Base-by-base conservation (phyloP, 352 stramenopile genomes). In the Globisporangium paroecandrum region DNA sequence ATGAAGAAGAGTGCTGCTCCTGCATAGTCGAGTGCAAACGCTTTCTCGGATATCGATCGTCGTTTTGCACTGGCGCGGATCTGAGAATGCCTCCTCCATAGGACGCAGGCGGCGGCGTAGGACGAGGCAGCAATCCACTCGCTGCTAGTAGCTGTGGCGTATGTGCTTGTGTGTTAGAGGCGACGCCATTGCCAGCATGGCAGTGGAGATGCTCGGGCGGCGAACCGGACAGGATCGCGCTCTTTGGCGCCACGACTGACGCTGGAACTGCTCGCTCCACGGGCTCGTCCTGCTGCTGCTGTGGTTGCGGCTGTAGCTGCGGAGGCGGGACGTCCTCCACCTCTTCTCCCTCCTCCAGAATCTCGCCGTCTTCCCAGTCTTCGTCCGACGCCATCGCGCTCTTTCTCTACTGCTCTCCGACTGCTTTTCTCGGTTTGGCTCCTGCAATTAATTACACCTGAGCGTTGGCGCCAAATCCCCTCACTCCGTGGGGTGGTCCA, bases 321-420 rank as follows among this genome's bases (percentile, higher is more conserved):
- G 29, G 29, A 32, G 54, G 32, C 8, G 68, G 5, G 2, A 47
- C 13, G 29, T 63, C 58, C 63, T 76, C 63, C 20, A 66, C 58
- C 64, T 87, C 81, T 56, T 89, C 75, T 62, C 80, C 82, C 65
- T 89, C 83, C 69, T 92, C 82, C 22, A 89, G 68, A 63, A 92
- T 88, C 73, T 92, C 83, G 62, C 83, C 83, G 38, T 92, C 83
- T 77, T 92, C 83, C 66, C 82, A 89, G 57, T 89, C 79, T 34
- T 70, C 68, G 38, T 82, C 74, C 15, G 58, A 75, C 58, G 66
- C 69, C 66, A 72, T 72, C 54, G 20, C 27, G 18, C 3, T 55
- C 6, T 9, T 5, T 41, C 49, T 12, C 24, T 41, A 1, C 43
- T 4, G 7, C n/a, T 41, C 49, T 22, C 24, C 29, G 29, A 32